Conservation (phyloP, 495 filamentous ascomycete genomes). For the Stereocaulon alpinum region DNA sequence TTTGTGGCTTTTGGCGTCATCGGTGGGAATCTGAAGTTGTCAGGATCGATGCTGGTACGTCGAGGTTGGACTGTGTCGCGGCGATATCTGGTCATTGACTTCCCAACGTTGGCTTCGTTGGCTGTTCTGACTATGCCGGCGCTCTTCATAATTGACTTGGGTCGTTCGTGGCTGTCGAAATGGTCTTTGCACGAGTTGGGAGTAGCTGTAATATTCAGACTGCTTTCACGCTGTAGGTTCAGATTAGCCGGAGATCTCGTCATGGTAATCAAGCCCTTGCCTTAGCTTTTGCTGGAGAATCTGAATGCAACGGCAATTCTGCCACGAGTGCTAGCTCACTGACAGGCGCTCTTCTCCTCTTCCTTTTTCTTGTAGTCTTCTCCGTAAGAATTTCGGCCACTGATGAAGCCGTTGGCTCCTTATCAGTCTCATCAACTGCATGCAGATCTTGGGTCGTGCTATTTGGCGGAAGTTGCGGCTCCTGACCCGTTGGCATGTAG, state of each 20-base stretch:
- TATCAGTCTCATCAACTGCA: neutral
- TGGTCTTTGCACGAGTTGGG: neutral
- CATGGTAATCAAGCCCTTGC: neutral
- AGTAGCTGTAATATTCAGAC: neutral
- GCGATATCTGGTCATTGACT: neutral
- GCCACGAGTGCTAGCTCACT: constrained; percentile 13
- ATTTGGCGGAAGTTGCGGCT: too few species aligned
- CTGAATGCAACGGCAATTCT: neutral
- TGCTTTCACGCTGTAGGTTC: neutral
- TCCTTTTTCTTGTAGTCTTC: neutral
- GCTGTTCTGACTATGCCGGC: neutral
- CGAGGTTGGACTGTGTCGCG: neutral
- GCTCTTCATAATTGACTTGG: neutral
- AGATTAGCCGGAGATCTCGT: neutral
- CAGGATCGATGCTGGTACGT: neutral
- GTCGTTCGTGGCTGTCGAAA: neutral
- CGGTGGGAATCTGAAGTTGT: constrained; percentile 12
- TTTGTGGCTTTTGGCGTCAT: constrained; percentile 9
- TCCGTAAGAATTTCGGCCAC: neutral
- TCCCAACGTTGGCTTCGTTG: constrained; percentile 2
- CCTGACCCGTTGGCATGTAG: too few species aligned
- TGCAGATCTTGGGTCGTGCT: neutral
- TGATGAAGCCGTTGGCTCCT: neutral
- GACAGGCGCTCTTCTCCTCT: constrained; percentile 13
- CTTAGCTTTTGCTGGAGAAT: neutral